Base-by-base conservation (phyloP, 2,329 filamentous ascomycete genomes). In the Colletotrichum lindemuthianum region DNA sequence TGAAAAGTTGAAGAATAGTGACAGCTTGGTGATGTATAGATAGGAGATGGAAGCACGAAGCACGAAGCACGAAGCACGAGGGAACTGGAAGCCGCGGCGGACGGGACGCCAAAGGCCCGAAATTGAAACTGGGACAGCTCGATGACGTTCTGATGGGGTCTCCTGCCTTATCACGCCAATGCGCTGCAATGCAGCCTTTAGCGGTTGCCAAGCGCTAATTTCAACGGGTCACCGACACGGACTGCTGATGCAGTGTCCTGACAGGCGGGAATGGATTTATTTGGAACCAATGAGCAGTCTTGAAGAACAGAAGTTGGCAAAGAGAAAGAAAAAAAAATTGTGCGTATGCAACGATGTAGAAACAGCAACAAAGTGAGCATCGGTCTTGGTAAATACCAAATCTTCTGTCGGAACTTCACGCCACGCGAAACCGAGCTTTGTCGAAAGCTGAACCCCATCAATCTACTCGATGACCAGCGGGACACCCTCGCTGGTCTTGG, bases 131-230 rank as follows among this genome's bases (percentile, higher is more conserved):
- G 58, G 63, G 58, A 65, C 51, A 57, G 41, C 43, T 65, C 63
- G 63, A 65, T 65, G 63, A 65, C 63, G 63, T 65, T 59, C 63
- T 57, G 34, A 51, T 39, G 63, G 59, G 58, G 58, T 45, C 24
- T 16, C 50, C 52, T 39, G 47, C 36, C 47, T 65, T 57, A 52
- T 63, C 58, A 43, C 11, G 37, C 58, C 58, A 56, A 50, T 49
- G 16, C 43, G 24, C 24, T 24, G 24, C 24, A 24, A 24, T 24
- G 24, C 5, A 41, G 15, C 33, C 63, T 65, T 57, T 43, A 56
- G 61, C 51, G 51, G 51, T 41, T 12, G 58, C 58, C 58, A 63
- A 65, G 52, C 63, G 41, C 58, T 57, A 57, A 60, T 55, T 40
- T 39, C 24, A 16, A 47, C 34, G 33, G 57, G 39, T 57, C 39